phyloP scores from a whole-genome alignment of 2,329 filamentous ascomycete genomes.

The Phaeosphaeriaceae sp. region DNA sequence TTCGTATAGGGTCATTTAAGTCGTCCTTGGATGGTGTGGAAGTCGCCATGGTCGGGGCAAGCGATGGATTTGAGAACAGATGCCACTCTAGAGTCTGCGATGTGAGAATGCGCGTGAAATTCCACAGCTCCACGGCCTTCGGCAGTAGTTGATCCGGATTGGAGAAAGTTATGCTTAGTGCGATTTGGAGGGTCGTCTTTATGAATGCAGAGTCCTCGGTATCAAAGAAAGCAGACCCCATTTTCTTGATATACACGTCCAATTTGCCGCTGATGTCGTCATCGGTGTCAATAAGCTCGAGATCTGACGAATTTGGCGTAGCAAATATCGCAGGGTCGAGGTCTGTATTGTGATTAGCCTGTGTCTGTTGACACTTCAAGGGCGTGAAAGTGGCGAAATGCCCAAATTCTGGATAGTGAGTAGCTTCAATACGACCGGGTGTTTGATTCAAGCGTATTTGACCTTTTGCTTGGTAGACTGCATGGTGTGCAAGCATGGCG shows the following conservation, averaged over 20 bases:
- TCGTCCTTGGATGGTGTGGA: constrained; percentile 40
- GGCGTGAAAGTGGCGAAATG: constrained; percentile 57
- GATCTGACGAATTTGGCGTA: constrained; percentile 33
- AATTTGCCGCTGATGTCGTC: constrained; percentile 60
- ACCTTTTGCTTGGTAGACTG: constrained; percentile 56
- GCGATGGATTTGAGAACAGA: constrained; percentile 54
- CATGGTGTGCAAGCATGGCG: constrained; percentile 59
- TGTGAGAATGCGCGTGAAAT: constrained; percentile 61
- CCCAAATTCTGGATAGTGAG: constrained; percentile 55
- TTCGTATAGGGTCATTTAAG: constrained; percentile 35
- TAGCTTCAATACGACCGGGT: constrained; percentile 61
- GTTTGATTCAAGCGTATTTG: constrained; percentile 57
- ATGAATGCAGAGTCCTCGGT: constrained; percentile 59
- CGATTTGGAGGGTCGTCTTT: constrained; percentile 54
- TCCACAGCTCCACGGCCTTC: constrained; percentile 63
- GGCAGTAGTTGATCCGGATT: constrained; percentile 55
- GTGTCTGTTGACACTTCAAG: constrained; percentile 45
- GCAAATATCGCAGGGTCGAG: constrained; percentile 48
- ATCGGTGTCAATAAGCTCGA: constrained; percentile 59
- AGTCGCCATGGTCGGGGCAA: constrained; percentile 41
- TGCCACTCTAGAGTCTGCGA: constrained; percentile 57
- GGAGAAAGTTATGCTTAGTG: constrained; percentile 37
- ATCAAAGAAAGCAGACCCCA: constrained; percentile 54
- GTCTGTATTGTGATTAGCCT: constrained; percentile 30
- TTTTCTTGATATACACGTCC: constrained; percentile 61